phyloP scores from a whole-genome alignment of 140 eudicot genomes.

The Bidens hawaiensis region DNA sequence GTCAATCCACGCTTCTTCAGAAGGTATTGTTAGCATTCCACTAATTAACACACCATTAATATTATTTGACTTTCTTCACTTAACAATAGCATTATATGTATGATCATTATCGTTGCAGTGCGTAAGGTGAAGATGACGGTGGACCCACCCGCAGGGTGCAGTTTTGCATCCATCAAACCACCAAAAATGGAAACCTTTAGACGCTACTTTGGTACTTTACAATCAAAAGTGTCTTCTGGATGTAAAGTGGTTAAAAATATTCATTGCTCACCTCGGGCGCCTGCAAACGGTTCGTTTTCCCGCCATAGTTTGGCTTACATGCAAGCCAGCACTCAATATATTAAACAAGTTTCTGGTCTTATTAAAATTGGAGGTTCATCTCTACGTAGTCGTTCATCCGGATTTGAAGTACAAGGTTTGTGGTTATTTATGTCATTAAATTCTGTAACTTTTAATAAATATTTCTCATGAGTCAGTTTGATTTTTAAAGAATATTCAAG shows the following conservation, averaged over 20 bases:
- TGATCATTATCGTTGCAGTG: constrained; percentile 35
- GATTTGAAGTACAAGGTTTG: constrained; percentile 69
- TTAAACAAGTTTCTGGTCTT: constrained; percentile 83
- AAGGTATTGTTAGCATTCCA: neutral
- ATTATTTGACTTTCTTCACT: constrained; percentile 1
- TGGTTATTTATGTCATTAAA: neutral
- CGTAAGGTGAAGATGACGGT: constrained; percentile 69
- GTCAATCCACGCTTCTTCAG: too few species aligned
- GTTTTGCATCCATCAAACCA: constrained; percentile 41
- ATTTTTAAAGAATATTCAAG: neutral
- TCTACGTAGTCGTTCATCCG: constrained; percentile 61
- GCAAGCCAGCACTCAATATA: constrained; percentile 68
- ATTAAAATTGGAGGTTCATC: constrained; percentile 70
- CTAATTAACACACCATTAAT: neutral
- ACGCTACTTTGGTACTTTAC: constrained; percentile 38
- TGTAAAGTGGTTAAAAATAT: constrained; percentile 57
- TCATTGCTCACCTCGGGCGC: constrained; percentile 56
- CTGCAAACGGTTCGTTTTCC: constrained; percentile 68
- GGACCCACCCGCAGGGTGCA: constrained; percentile 79
- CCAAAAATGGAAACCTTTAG: constrained; percentile 49
- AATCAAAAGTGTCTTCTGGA: constrained; percentile 56
- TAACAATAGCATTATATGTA: neutral
- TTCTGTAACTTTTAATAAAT: neutral
- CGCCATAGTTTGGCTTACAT: constrained; percentile 76
- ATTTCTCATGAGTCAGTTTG: neutral